Percentiles rank a stretch among this genome's conserved stretches.
Conservation (phyloP, 2,329 filamentous ascomycete species). For the Penicillium decumbens region DNA sequence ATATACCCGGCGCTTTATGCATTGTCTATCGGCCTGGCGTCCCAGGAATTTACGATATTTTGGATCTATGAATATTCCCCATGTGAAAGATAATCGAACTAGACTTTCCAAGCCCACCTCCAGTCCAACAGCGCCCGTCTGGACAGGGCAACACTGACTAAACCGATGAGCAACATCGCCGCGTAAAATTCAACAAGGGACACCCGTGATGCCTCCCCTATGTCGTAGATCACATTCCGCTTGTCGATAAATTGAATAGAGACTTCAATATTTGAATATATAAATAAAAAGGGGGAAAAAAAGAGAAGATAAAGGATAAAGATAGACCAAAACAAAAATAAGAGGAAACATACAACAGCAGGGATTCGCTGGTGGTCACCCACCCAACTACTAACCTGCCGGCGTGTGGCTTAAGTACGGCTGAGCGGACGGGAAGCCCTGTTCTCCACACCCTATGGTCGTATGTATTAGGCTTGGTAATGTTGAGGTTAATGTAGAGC, state of each 20-base stretch:
- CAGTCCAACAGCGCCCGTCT: conserved; percentile 38
- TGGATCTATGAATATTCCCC: background rate
- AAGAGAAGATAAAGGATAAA: too few relatives aligned
- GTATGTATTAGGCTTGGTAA: too few relatives aligned
- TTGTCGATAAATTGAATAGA: too few relatives aligned
- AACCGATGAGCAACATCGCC: conserved; percentile 38
- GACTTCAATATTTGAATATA: too few relatives aligned
- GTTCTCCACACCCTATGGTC: too few relatives aligned
- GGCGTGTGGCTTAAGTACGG: too few relatives aligned
- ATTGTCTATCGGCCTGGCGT: conserved; percentile 15
- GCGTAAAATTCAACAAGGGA: conserved; percentile 46
- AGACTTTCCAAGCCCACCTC: conserved; percentile 38
- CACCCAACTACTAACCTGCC: too few relatives aligned
- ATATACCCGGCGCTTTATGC: conserved; percentile 26
- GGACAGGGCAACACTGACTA: conserved; percentile 27
- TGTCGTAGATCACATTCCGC: too few relatives aligned
- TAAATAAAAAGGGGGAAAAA: too few relatives aligned
- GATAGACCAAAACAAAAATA: conserved; percentile 38
- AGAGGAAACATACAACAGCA: conserved; percentile 45
- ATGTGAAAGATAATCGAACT: conserved; percentile 16
- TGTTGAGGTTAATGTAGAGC: too few relatives aligned
- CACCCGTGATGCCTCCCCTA: too few relatives aligned
- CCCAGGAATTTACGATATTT: conserved; percentile 9
- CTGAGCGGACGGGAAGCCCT: too few relatives aligned
- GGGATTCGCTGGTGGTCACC: conserved; percentile 14